These are phyloP conservation scores for Capsicum baccatum DNA, from an alignment of 257 asterid species.

Conservation along the genomic window DNA sequence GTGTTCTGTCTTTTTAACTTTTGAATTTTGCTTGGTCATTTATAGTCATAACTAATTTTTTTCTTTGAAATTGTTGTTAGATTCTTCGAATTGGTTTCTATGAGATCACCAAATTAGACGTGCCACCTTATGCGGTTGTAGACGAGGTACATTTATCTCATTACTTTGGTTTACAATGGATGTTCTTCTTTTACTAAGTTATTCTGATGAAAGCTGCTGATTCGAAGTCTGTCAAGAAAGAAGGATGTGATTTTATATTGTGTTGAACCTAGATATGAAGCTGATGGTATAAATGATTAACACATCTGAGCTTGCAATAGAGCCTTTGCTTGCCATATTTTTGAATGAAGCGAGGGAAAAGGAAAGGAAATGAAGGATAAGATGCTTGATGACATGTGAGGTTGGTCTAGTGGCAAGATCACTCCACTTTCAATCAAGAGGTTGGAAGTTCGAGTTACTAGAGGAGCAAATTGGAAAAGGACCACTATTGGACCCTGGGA, in stretches of 20 bases:
- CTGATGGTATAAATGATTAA: neutral
- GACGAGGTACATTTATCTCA: constrained; percentile 65
- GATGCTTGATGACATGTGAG: neutral
- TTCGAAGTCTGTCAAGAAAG: constrained; percentile 9
- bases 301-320: constrained; percentile 6
- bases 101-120: constrained; percentile 86
- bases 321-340: neutral
- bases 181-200: neutral
- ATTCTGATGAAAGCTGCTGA: neutral
- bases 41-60: constrained; percentile 25
- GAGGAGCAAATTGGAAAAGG: constrained; percentile 18
- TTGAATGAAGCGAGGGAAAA: neutral
- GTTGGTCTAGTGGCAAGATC: neutral
- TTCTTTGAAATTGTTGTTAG: constrained; percentile 45
- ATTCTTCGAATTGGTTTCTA: constrained; percentile 92
- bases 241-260: neutral
- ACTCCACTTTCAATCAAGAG: neutral
- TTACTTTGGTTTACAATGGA: constrained; percentile 18
- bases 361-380: constrained; percentile 18
- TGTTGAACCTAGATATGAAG: neutral
- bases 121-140: constrained; percentile 94
- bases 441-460: neutral
- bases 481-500: neutral
- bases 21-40: constrained; percentile 20
- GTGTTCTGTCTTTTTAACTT: neutral